Base-by-base conservation (phyloP, 129 eudicot species). In the Chrysanthemum makinoi region DNA sequence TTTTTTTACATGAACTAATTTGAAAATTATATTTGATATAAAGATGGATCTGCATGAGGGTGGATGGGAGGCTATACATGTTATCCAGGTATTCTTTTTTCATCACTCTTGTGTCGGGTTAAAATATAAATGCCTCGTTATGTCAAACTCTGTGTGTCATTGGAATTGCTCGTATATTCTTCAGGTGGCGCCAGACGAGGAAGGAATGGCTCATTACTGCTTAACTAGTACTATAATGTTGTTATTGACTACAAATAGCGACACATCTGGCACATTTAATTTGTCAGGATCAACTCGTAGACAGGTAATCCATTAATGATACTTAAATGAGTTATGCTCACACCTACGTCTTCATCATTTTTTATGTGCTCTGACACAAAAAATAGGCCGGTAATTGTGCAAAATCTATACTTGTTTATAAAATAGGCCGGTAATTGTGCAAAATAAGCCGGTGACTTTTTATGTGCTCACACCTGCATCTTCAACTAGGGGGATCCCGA, bases 41-140 rank as follows among this genome's bases (percentile, higher is more conserved):
- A 63, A 90, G 99, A 95, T 88, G 97, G 99, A 72, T 88, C 81
- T 95, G 47, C 86, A 88, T 46, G 99, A 95, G 77, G 99, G 99
- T 69, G 83, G 89, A 14, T 94, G 99, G 99, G 99, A 94, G 66
- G 99, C 99, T 65, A 88, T 94, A 55, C 99, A 94, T 83, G 99
- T 94, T 63, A 84, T 94, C 80, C 87, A 94, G 96, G 98, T 93
- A 74, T 20, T 33, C 5, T 57, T 66, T 72, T 13, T 43, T 72
- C 67, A 9, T 20, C 18, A 64, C 50, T 69, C 6, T 4, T 35
- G 6, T 20, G 51, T 11, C 39, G 2, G 52, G 63, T 53, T 22
- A 1, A 46, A 60, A 46, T 48, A 6, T 10, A 10, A 18, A 9
- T 50, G 16, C 6, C 28, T 44, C 61, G 18, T 22, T 69, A 16